phyloP scores from a whole-genome alignment of 208 protist species.

The Leishmania braziliensis region DNA sequence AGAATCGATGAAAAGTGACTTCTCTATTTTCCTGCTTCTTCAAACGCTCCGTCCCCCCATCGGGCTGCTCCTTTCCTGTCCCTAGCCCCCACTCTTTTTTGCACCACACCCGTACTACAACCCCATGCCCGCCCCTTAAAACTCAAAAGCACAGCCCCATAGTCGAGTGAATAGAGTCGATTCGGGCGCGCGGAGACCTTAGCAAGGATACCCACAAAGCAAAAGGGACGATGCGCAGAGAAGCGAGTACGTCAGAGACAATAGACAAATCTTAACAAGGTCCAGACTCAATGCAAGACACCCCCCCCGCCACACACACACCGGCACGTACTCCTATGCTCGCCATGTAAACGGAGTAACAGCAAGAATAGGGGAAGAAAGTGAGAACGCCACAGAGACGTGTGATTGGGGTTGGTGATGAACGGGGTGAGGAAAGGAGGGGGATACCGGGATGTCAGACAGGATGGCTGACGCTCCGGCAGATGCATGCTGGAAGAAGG shows the following conservation, averaged over 20 bases:
- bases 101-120: background rate
- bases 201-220: background rate
- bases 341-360: background rate
- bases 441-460: background rate
- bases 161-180: background rate
- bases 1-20: background rate
- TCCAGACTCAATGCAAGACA: background rate
- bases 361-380: background rate
- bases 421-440: background rate
- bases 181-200: background rate
- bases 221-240: background rate
- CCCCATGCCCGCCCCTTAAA: background rate
- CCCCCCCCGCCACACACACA: background rate
- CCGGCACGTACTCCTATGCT: background rate
- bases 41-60: background rate
- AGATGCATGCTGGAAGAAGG: background rate
- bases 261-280: background rate
- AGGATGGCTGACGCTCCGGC: background rate
- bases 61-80: background rate
- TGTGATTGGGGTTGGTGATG: background rate
- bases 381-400: background rate
- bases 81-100: background rate
- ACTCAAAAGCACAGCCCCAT: background rate
- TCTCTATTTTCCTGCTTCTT: background rate
- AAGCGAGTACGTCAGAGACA: background rate